Base-by-base conservation (phyloP, 768 basidiomycete species). In the Leucosporidium scottii region DNA sequence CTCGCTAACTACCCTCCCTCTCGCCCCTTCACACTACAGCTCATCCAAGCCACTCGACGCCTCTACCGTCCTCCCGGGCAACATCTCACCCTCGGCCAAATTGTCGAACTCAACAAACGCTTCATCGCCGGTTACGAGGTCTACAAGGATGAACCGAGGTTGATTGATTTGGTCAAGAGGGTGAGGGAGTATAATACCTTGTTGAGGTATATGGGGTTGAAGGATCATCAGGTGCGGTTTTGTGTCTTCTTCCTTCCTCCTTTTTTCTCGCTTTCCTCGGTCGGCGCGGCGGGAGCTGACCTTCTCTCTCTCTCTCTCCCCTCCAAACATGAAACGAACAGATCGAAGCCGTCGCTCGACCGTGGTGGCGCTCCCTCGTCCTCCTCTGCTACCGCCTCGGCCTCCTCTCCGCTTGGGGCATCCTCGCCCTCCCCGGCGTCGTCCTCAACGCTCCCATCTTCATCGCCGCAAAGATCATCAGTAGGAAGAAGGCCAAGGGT, bases 61-160 rank as follows among this genome's bases (percentile, higher is more conserved):
- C 80, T 98, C 61, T 97, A 97, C 79, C 91, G 93, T 75, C 88
- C 91, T 0, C 94, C 94, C 21, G 90, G 91, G 7, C 92, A 94
- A 78, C 88, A 94, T 77, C 82, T 96, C 68, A 93, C 93, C 0
- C 80, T 98, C 49, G 90, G 93, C 49, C 94, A 97, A 81, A 92
- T 96, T 18, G 93, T 98, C 30, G 93, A 96, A 77, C 81, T 98
- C 51, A 94, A 92, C 78, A 86, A 89, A 74, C 87, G 94, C 50
- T 86, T 98, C 75, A 84, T 98, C 71, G 90, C 93, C 77, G 94
- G 91, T 0, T 98, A 98, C 76, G 83, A 85, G 13, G 86, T 90
- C 74, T 96, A 94, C 82, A 89, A 93, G 77, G 86, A 96, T 76
- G 91, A 93, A 76, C 91, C 92, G 1, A 85, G 88, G 23, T 87